These are phyloP conservation scores for Fusarium xylarioides DNA, from an alignment of 2,329 filamentous ascomycete genomes.

Conservation along the genomic window DNA sequence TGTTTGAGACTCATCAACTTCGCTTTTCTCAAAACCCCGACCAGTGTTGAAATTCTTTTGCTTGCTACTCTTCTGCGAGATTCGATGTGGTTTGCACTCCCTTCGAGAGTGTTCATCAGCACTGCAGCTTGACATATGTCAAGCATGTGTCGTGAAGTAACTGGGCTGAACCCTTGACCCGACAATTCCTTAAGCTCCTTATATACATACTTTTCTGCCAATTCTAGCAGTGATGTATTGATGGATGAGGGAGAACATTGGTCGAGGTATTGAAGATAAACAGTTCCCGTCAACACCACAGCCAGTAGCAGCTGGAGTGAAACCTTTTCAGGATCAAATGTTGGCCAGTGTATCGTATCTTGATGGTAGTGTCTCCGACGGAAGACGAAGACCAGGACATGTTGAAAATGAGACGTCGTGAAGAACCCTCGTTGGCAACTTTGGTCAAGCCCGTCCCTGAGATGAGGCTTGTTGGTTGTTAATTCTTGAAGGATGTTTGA, in stretches of 20 bases:
- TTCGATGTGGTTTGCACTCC: background rate
- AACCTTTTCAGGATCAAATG: slow-evolving; percentile 18
- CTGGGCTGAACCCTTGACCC: background rate
- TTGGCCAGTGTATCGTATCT: slow-evolving; percentile 24
- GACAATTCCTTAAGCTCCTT: background rate
- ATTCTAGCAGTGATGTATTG: background rate
- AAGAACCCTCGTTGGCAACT: slow-evolving; percentile 3
- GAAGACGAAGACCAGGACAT: background rate
- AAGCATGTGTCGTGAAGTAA: background rate
- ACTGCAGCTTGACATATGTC: slow-evolving; percentile 24
- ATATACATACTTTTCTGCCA: slow-evolving; percentile 28
- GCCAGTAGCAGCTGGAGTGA: slow-evolving; percentile 13
- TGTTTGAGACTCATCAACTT: background rate
- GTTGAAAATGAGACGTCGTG: background rate
- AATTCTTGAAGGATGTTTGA: background rate
- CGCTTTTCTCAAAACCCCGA: slow-evolving; percentile 4
- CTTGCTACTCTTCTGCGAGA: slow-evolving; percentile 5
- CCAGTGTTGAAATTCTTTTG: slow-evolving; percentile 4
- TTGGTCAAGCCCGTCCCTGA: background rate
- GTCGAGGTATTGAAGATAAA: background rate
- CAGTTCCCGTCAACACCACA: background rate
- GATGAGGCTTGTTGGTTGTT: background rate
- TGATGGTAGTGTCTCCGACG: slow-evolving; percentile 19
- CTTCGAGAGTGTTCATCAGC: slow-evolving; percentile 10
- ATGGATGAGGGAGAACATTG: background rate